phyloP scores from a whole-genome alignment of 2,329 filamentous ascomycete species.

The Verticillium longisporum region DNA sequence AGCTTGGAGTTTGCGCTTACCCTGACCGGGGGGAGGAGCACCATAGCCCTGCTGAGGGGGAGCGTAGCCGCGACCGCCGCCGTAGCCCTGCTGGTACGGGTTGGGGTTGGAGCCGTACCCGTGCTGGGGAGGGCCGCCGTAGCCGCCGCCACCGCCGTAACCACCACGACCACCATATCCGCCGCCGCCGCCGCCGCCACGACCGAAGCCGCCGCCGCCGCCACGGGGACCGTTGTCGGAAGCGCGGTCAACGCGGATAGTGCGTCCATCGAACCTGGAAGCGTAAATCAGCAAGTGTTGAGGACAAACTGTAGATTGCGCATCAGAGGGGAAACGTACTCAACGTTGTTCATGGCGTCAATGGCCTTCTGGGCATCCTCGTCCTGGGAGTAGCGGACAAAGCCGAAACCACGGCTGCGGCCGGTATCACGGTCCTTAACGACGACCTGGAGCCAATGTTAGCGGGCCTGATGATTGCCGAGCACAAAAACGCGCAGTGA shows the following conservation, averaged over 20 bases:
- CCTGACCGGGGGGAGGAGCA: conserved; percentile 27
- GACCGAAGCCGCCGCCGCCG: conserved; percentile 44
- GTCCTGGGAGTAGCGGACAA: conserved; percentile 81
- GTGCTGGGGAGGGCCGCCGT: conserved; percentile 18
- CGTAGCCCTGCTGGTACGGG: conserved; percentile 34
- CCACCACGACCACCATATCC: conserved; percentile 27
- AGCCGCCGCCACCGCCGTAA: conserved; percentile 21
- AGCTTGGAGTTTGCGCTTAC: conserved; percentile 1
- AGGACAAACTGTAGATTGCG: background rate
- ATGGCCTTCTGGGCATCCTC: conserved; percentile 72
- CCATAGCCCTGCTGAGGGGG: conserved; percentile 30
- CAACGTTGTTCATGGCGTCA: conserved; percentile 74
- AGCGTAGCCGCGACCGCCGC: conserved; percentile 34
- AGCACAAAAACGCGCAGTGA: background rate
- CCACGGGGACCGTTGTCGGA: conserved; percentile 68
- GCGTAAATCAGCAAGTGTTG: conserved; percentile 3
- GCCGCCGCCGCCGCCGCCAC: conserved; percentile 26
- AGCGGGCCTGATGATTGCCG: background rate
- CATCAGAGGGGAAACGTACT: conserved; percentile 51
- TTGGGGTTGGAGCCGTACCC: conserved; percentile 25
- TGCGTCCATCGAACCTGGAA: conserved; percentile 83
- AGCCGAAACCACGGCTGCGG: conserved; percentile 94
- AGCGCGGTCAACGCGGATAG: conserved; percentile 92
- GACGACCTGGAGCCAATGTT: conserved; percentile 60
- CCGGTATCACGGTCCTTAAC: conserved; percentile 97